Conservation (phyloP, 1,284 basidiomycete genomes). For the Phellopilus nigrolimitatus region DNA sequence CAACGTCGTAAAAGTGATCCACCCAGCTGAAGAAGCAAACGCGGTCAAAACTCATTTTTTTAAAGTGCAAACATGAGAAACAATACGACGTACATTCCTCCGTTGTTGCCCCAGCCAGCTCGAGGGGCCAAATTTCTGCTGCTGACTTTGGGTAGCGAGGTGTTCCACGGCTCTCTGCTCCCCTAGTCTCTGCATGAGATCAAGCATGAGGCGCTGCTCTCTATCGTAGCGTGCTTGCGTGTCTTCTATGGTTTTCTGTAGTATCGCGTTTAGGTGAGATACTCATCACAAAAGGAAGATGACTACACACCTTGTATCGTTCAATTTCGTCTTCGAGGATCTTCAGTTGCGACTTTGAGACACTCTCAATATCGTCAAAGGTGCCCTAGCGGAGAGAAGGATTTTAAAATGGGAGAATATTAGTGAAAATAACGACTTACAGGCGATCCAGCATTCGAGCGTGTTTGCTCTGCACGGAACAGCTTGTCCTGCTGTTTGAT, state of each 20-base stretch:
- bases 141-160: slow-evolving; percentile 36
- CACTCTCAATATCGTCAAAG: slow-evolving; percentile 69
- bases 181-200: slow-evolving; percentile 66
- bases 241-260: slow-evolving; percentile 51
- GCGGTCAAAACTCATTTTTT: background rate
- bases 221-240: slow-evolving; percentile 58
- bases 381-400: slow-evolving; percentile 34
- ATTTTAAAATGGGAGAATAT: too few relatives aligned
- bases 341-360: slow-evolving; percentile 66
- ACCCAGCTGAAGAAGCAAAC: background rate
- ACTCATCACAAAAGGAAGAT: slow-evolving; percentile 9
- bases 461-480: slow-evolving; percentile 66
- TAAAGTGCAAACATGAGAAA: too few relatives aligned
- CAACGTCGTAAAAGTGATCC: slow-evolving; percentile 9
- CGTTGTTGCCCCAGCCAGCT: slow-evolving; percentile 63
- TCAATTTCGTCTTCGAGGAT: slow-evolving; percentile 66
- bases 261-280: slow-evolving; percentile 15
- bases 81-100: slow-evolving; percentile 42
- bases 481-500: slow-evolving; percentile 90
- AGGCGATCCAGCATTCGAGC: slow-evolving; percentile 21
- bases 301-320: slow-evolving; percentile 49
- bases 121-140: slow-evolving; percentile 39
- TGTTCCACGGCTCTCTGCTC: slow-evolving; percentile 57
- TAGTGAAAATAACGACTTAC: slow-evolving; percentile 13
- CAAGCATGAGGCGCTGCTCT: slow-evolving; percentile 79